Conservation (phyloP, 345 rosid genomes). For the Theobroma cacao region DNA sequence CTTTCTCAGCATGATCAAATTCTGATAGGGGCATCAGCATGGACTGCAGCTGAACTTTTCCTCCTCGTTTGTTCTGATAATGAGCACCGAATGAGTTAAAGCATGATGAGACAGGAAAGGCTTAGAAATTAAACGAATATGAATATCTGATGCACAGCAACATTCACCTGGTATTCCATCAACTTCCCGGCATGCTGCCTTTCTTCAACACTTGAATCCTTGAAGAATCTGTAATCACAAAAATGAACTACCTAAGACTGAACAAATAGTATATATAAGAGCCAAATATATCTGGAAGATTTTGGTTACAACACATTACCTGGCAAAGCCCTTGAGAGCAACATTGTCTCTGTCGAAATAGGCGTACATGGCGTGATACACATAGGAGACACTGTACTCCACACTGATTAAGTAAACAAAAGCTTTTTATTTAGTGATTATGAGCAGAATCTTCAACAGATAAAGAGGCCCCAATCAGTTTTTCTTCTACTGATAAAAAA, state of each 20-base stretch:
- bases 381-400: slow-evolving; percentile 79
- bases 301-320: slow-evolving; percentile 33
- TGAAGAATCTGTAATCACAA: slow-evolving; percentile 53
- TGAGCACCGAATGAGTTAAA: background rate
- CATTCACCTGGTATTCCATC: slow-evolving; percentile 65
- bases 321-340: slow-evolving; percentile 69
- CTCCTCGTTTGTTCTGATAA: slow-evolving; percentile 66
- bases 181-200: slow-evolving; percentile 81
- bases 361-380: slow-evolving; percentile 76
- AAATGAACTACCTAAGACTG: slow-evolving; percentile 5
- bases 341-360: slow-evolving; percentile 83
- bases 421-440: too few relatives aligned
- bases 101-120: background rate
- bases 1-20: slow-evolving; percentile 67
- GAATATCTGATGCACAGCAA: background rate
- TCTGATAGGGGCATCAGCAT: slow-evolving; percentile 61
- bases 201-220: slow-evolving; percentile 77
- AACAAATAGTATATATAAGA: slow-evolving; percentile 1
- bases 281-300: background rate
- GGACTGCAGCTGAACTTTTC: slow-evolving; percentile 58
- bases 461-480: background rate
- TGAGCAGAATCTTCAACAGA: background rate
- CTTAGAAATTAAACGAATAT: background rate
- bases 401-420: slow-evolving; percentile 38
- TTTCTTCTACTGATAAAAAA: background rate